Percentiles rank a stretch among this genome's conserved stretches.
Conservation (phyloP, 495 filamentous ascomycete species). For the Pyrenula massariospora region DNA sequence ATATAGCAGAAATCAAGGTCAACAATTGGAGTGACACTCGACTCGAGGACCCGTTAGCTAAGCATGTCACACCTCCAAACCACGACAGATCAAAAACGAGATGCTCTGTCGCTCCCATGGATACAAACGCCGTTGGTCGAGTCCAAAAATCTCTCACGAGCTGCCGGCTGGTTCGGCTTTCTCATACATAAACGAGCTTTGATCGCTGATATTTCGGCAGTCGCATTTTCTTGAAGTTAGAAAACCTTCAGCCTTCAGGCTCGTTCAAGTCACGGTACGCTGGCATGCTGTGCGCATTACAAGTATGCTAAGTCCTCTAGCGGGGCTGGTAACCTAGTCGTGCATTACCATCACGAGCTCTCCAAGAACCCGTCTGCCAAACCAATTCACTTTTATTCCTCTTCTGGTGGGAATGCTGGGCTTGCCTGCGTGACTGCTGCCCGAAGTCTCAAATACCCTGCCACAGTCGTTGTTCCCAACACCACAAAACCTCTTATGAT, state of each 20-base stretch:
- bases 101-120: slow-evolving; percentile 42
- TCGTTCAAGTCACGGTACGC: slow-evolving; percentile 86
- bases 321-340: slow-evolving; percentile 74
- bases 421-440: slow-evolving; percentile 81
- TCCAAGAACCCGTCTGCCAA: slow-evolving; percentile 22
- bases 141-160: slow-evolving; percentile 52
- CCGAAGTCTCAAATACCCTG: slow-evolving; percentile 48
- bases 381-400: slow-evolving; percentile 72
- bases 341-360: slow-evolving; percentile 33
- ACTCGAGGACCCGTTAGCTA: too few relatives aligned
- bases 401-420: slow-evolving; percentile 82
- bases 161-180: slow-evolving; percentile 56
- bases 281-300: not conserved
- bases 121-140: slow-evolving; percentile 61
- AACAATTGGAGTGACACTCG: too few relatives aligned
- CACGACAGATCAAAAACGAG: too few relatives aligned
- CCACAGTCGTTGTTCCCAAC: slow-evolving; percentile 72
- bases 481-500: slow-evolving; percentile 61
- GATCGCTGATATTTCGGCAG: slow-evolving; percentile 18
- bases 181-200: not conserved
- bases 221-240: slow-evolving; percentile 82
- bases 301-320: slow-evolving; percentile 15
- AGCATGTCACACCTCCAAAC: too few relatives aligned
- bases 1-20: too few relatives aligned
- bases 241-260: slow-evolving; percentile 83